A percentile compares a stretch with the other conserved stretches of the same genome.
Conservation (phyloP, 106 monocot species). For the Acorus gramineus region DNA sequence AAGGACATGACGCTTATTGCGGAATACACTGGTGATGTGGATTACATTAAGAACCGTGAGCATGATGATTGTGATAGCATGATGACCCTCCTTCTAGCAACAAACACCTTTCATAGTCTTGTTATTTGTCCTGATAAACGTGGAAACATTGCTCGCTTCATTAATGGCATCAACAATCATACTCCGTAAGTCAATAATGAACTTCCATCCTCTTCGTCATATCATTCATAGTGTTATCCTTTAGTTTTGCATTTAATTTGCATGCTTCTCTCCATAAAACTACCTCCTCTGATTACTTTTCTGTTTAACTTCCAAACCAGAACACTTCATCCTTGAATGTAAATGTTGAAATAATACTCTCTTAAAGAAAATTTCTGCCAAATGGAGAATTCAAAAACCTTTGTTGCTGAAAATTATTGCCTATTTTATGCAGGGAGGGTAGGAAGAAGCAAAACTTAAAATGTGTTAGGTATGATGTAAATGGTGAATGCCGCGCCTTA, state of each 20-base stretch:
- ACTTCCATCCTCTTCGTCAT: too few relatives aligned
- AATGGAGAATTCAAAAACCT: too few relatives aligned
- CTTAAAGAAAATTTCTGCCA: too few relatives aligned
- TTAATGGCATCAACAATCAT: constrained; percentile 89
- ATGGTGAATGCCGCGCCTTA: constrained; percentile 67
- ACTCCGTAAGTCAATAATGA: constrained; percentile 27
- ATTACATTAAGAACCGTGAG: constrained; percentile 64
- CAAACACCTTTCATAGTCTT: constrained; percentile 39
- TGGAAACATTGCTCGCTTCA: constrained; percentile 82
- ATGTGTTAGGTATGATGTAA: constrained; percentile 80
- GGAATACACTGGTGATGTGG: constrained; percentile 84
- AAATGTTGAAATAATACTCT: too few relatives aligned
- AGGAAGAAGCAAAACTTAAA: constrained; percentile 84
- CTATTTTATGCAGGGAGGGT: constrained; percentile 59
- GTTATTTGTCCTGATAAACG: constrained; percentile 82
- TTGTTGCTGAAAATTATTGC: too few relatives aligned
- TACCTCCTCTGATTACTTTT: too few relatives aligned
- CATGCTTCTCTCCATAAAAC: neutral
- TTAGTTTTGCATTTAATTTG: neutral
- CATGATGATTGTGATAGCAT: constrained; percentile 88
- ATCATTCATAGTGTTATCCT: neutral
- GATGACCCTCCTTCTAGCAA: constrained; percentile 76
- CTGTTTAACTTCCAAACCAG: too few relatives aligned
- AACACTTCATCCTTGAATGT: too few relatives aligned
- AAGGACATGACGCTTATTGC: constrained; percentile 78